Base-by-base conservation (phyloP, 495 filamentous ascomycete species). In the Penicillium samsonianum region DNA sequence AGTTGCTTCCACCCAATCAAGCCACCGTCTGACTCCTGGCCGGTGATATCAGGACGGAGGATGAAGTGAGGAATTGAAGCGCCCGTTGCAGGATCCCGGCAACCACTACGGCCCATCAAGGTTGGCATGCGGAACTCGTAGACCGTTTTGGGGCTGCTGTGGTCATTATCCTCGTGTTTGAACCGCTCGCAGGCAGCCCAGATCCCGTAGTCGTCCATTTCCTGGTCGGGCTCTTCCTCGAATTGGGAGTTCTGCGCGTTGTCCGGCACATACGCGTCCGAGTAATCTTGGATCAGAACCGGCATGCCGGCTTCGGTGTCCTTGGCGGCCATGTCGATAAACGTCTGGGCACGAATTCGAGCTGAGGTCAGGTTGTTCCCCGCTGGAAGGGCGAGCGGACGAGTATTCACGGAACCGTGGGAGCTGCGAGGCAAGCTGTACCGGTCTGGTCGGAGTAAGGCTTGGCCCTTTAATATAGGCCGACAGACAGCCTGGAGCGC, bases 401-500 rank as follows among this genome's bases (percentile, higher is more conserved):
- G 68, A 16, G 69, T 75, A 25, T 60, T 76, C 33, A 80, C 69
- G 23, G 76, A 78, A 14, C 77, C 77, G 47, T 77, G 73, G 4
- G 77, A 80, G 63, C 76, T 78, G 47, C 75, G 73, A 31, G 77
- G 77, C 22, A 80, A 60, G 59, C 74, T 73, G 53, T 80, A 79
- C 48, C 72, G 73, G 60, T 80, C 81, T 57, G 79, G 77, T 57
- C 72, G 74, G 57, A 74, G 71, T 57, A 80, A 55, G 35, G 82
- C 79, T 51, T 78, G 73, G 31, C 73, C 77, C 22, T 74, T 72
- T 20, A 73, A 66, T 22, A 79, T 75, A 44, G 88, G 90, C 44
- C 75, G 80, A 64, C 90, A 93, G 14, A 90, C 80, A 0, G 76
- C 75, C 61, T 93, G 90, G 33, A 93, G 82, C 25, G 82, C 72